Percentiles rank a stretch among this genome's conserved stretches.
Evolutionary conservation across 192 early-diverging fungal genomes (phyloP).

Genomic region (Coemansia sp.): DNA sequence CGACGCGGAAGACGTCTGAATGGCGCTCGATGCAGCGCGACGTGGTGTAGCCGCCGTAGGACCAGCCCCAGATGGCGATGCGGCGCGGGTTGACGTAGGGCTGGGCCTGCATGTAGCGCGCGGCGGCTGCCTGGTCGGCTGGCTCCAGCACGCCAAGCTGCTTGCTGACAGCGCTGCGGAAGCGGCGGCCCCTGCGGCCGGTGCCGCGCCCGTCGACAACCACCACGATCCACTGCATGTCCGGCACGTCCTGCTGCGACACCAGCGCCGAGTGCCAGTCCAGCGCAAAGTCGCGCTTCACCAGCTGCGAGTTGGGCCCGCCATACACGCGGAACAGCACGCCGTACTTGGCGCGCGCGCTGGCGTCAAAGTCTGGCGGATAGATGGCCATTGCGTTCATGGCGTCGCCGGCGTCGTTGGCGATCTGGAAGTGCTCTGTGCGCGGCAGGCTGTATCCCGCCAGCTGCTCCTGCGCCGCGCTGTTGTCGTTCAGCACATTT

Average conservation of each 20-base stretch:
- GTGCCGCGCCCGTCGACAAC: slow-evolving; percentile 90
- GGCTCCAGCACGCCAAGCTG: slow-evolving; percentile 82
- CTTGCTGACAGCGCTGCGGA: slow-evolving; percentile 70
- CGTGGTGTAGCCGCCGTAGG: slow-evolving; percentile 89
- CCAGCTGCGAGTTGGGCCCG: slow-evolving; percentile 87
- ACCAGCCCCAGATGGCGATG: slow-evolving; percentile 97
- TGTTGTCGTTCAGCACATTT: slow-evolving; percentile 61
- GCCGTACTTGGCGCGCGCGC: slow-evolving; percentile 70
- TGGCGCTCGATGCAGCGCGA: slow-evolving; percentile 83
- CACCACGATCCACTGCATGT: slow-evolving; percentile 68
- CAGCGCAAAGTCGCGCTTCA: slow-evolving; percentile 63
- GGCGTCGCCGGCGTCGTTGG: slow-evolving; percentile 51
- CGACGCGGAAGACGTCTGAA: slow-evolving; percentile 76
- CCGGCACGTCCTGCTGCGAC: slow-evolving; percentile 54
- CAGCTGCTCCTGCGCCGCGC: slow-evolving; percentile 48
- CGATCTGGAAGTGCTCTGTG: slow-evolving; percentile 50
- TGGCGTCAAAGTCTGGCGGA: slow-evolving; percentile 75
- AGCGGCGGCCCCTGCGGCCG: slow-evolving; percentile 79
- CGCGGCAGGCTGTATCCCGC: slow-evolving; percentile 62
- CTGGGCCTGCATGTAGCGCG: slow-evolving; percentile 61
- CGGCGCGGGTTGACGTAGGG: slow-evolving; percentile 77
- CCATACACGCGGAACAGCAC: slow-evolving; percentile 88
- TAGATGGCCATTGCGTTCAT: slow-evolving; percentile 81
- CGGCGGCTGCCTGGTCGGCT: slow-evolving; percentile 85
- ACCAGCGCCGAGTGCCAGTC: slow-evolving; percentile 72